A percentile compares a stretch with the other conserved stretches of the same genome.
phyloP scores from a whole-genome alignment of 495 filamentous ascomycete species.

The Neurospora sp. region DNA sequence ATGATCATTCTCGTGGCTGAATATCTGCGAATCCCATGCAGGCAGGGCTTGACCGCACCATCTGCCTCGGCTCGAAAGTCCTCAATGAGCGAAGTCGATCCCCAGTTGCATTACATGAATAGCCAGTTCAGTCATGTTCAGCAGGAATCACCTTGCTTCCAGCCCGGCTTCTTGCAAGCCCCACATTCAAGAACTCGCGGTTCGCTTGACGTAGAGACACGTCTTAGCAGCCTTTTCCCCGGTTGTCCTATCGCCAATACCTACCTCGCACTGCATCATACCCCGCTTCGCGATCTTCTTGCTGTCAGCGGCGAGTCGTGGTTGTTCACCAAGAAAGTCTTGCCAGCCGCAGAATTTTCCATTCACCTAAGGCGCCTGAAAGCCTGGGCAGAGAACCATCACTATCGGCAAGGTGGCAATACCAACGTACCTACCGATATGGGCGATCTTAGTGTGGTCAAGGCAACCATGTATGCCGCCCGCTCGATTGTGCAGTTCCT shows the following conservation, averaged over 20 bases:
- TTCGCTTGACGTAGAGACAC: slow-evolving; percentile 20
- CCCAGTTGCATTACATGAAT: slow-evolving; percentile 12
- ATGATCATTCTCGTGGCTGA: slow-evolving; percentile 28
- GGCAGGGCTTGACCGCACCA: slow-evolving; percentile 3
- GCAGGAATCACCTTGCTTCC: slow-evolving; percentile 1
- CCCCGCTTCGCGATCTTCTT: slow-evolving; percentile 37
- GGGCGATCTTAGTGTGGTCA: slow-evolving; percentile 5
- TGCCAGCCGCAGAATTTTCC: slow-evolving; percentile 23
- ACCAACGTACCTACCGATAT: background rate
- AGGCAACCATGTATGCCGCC: slow-evolving; percentile 23
- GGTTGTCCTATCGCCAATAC: slow-evolving; percentile 31
- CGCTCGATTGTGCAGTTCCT: slow-evolving; percentile 23
- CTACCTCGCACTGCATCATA: slow-evolving; percentile 38
- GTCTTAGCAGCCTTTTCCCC: slow-evolving; percentile 29
- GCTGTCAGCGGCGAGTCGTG: slow-evolving; percentile 39
- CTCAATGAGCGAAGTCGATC: slow-evolving; percentile 19
- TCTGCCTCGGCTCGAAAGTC: slow-evolving; percentile 17
- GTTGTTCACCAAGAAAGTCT: slow-evolving; percentile 37
- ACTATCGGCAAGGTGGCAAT: slow-evolving; percentile 1
- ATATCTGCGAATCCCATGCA: slow-evolving; percentile 28
- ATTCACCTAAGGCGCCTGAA: slow-evolving; percentile 30
- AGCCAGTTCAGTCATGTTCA: slow-evolving; percentile 9
- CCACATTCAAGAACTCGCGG: background rate
- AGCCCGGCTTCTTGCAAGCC: slow-evolving; percentile 1
- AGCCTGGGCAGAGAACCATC: slow-evolving; percentile 21